A percentile compares a stretch with the other conserved stretches of the same genome.
Conservation (phyloP, 441 rosid species). For the Adansonia rubrostipa region DNA sequence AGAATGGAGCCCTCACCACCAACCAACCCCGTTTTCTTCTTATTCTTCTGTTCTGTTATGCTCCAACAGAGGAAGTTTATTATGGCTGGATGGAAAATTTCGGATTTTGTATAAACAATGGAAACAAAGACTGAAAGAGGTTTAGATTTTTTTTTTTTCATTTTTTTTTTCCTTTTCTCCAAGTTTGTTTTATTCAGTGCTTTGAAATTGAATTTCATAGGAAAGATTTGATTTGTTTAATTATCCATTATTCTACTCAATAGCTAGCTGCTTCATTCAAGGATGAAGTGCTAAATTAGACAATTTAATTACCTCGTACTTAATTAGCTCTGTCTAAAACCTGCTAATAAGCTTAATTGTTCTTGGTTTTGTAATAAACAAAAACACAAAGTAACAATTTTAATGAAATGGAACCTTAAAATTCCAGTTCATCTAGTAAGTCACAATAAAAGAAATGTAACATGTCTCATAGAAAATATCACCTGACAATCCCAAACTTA, state of each 20-base stretch:
- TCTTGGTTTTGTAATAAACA: too few species aligned
- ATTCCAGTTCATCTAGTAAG: background rate
- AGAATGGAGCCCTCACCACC: background rate
- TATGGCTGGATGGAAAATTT: background rate
- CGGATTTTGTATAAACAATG: background rate
- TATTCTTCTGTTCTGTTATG: background rate
- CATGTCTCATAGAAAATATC: background rate
- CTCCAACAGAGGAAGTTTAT: background rate
- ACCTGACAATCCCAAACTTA: too few species aligned
- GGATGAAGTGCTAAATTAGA: background rate
- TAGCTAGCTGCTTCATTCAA: background rate
- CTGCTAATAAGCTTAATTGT: too few species aligned
- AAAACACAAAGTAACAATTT: background rate
- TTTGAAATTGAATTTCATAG: background rate
- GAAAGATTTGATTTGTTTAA: conserved; percentile 17
- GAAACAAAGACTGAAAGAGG: background rate
- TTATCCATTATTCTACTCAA: background rate
- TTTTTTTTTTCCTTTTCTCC: background rate
- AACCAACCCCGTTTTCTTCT: background rate
- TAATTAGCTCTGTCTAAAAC: too few species aligned
- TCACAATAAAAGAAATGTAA: background rate
- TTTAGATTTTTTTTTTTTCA: background rate
- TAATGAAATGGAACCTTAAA: background rate
- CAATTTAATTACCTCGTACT: too few species aligned
- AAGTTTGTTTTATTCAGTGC: background rate